Conservation (phyloP, 192 early-diverging fungal genomes). For the Obelidium mucronatum region DNA sequence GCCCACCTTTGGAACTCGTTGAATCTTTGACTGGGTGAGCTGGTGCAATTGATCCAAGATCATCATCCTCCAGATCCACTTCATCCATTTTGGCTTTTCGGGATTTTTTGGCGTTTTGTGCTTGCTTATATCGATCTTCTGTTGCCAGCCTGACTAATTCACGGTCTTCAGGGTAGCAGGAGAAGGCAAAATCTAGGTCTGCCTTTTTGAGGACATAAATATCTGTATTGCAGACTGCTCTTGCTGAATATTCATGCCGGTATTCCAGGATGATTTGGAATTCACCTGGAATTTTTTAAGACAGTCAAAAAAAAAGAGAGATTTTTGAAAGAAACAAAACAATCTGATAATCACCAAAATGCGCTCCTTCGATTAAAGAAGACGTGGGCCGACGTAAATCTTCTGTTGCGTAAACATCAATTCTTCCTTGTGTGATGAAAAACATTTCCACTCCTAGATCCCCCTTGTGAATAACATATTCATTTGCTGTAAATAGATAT, state of each 20-base stretch:
- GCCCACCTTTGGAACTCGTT: too few relatives aligned
- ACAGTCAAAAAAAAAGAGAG: too few relatives aligned
- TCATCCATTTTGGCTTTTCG: slow-evolving; percentile 31
- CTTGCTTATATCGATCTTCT: slow-evolving; percentile 41
- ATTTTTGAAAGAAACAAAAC: slow-evolving; percentile 2
- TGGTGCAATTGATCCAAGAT: not conserved
- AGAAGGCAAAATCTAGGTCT: slow-evolving; percentile 50
- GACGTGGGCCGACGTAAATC: slow-evolving; percentile 42
- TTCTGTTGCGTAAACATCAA: slow-evolving; percentile 50
- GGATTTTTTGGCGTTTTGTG: slow-evolving; percentile 37
- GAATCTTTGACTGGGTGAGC: not conserved
- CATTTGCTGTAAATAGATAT: slow-evolving; percentile 56
- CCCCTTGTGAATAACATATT: slow-evolving; percentile 55
- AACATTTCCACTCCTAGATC: slow-evolving; percentile 58
- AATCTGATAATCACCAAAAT: slow-evolving; percentile 54
- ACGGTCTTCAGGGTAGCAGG: slow-evolving; percentile 52
- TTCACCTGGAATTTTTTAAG: slow-evolving; percentile 49
- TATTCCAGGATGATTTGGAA: slow-evolving; percentile 55
- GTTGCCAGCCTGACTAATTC: slow-evolving; percentile 41
- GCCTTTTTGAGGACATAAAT: slow-evolving; percentile 55
- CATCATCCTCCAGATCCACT: slow-evolving; percentile 17
- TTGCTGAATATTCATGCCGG: slow-evolving; percentile 53
- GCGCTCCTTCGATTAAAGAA: slow-evolving; percentile 55
- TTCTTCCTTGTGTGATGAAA: slow-evolving; percentile 58
- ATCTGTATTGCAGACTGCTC: slow-evolving; percentile 57